Conservation (phyloP, 2,329 filamentous ascomycete genomes). For the Cytospora mali region DNA sequence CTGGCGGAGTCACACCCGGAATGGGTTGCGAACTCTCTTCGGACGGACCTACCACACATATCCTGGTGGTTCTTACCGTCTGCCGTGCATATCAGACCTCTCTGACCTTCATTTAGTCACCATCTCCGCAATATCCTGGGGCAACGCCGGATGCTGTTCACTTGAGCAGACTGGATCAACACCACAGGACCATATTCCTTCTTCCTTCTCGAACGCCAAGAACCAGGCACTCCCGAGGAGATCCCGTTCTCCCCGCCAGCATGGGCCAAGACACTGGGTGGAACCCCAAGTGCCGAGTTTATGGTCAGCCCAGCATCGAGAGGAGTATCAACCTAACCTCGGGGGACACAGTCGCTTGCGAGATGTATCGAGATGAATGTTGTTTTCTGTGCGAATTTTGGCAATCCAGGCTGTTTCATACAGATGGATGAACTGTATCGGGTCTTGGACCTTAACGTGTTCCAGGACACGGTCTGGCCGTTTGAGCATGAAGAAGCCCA, state of each 20-base stretch:
- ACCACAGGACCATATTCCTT: not conserved
- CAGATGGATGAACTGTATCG: no score
- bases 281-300: not conserved
- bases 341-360: no score
- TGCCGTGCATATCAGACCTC: no score
- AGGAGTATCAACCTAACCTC: no score
- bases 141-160: not conserved
- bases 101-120: no score
- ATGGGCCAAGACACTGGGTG: not conserved
- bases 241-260: not conserved
- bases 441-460: not conserved
- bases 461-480: not conserved
- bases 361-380: no score
- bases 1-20: not conserved
- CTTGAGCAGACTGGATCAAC: not conserved
- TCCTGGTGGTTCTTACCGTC: no score
- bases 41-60: no score
- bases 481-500: not conserved
- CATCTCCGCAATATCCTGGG: not conserved
- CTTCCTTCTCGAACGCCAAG: not conserved
- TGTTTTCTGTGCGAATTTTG: no score
- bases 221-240: not conserved
- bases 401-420: not conserved
- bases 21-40: not conserved
- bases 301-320: no score